Percentiles rank a stretch among this genome's conserved stretches.
These are phyloP conservation scores for Ophiostoma sp. DNA, from an alignment of 2,329 filamentous ascomycete species.

Conservation along the genomic window DNA sequence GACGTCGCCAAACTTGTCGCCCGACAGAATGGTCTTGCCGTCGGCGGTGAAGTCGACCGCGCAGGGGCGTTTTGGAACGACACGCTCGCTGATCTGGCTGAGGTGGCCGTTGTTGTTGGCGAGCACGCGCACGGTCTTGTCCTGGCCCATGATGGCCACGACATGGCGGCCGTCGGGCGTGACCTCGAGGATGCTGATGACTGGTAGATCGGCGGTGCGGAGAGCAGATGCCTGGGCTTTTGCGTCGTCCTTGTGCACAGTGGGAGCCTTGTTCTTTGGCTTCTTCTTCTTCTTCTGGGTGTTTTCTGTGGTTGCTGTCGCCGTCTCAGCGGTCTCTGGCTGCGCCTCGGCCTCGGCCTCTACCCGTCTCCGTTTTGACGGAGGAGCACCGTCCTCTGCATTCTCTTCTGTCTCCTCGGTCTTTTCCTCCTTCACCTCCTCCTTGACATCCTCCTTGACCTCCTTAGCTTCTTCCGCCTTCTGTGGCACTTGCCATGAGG, in stretches of 20 bases:
- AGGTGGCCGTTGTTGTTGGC: constrained; percentile 59
- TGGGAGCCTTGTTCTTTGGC: constrained; percentile 30
- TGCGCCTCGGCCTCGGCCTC: not conserved
- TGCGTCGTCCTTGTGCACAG: constrained; percentile 4
- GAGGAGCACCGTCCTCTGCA: constrained; percentile 17
- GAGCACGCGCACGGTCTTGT: constrained; percentile 86
- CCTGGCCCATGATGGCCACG: constrained; percentile 77
- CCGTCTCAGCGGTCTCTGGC: not conserved
- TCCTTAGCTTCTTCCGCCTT: constrained; percentile 24
- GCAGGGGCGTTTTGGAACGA: constrained; percentile 85
- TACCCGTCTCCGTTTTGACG: constrained; percentile 22
- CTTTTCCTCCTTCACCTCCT: not conserved
- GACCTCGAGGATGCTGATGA: constrained; percentile 63
- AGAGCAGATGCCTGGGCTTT: constrained; percentile 30
- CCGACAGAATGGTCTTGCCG: constrained; percentile 67
- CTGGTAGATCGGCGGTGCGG: constrained; percentile 47
- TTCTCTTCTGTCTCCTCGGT: not conserved
- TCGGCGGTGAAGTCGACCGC: constrained; percentile 66
- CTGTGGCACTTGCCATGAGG: constrained; percentile 53
- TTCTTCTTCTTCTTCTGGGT: constrained; percentile 33
- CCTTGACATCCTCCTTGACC: not conserved
- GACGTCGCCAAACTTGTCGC: constrained; percentile 96
- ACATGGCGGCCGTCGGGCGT: constrained; percentile 63
- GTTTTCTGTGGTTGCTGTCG: not conserved
- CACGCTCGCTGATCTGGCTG: constrained; percentile 63